A percentile compares a stretch with the other conserved stretches of the same genome.
These are phyloP conservation scores for Vitis hybrid DNA, from an alignment of 177 flowering plant genomes.

Conservation along the genomic window DNA sequence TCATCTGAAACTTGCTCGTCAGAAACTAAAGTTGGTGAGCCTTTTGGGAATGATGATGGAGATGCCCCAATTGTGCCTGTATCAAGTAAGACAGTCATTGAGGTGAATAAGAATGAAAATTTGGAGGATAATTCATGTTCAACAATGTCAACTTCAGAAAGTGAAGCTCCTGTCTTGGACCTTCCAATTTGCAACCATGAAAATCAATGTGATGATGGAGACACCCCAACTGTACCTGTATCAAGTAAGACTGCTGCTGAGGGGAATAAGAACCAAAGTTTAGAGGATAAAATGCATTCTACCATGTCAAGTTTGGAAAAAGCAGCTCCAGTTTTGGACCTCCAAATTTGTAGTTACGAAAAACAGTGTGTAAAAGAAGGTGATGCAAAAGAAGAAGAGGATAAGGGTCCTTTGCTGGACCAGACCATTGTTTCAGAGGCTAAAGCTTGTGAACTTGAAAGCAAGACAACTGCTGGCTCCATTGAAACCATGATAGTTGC, in stretches of 20 bases:
- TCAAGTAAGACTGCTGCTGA: constrained; percentile 12
- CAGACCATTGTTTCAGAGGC: constrained; percentile 4
- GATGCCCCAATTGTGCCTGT: constrained; percentile 7
- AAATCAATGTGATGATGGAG: constrained; percentile 6
- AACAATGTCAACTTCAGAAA: constrained; percentile 1
- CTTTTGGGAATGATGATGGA: constrained; percentile 19
- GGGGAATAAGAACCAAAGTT: constrained; percentile 12
- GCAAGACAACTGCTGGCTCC: background rate
- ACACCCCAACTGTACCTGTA: background rate
- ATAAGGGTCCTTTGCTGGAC: no score
- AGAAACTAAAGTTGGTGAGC: constrained; percentile 22
- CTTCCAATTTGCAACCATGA: background rate
- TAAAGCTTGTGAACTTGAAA: background rate
- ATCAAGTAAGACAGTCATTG: constrained; percentile 6
- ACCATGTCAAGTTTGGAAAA: constrained; percentile 3
- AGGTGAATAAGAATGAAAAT: constrained; percentile 6
- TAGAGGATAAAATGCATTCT: constrained; percentile 15
- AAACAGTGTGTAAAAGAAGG: background rate
- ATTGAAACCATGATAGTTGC: background rate
- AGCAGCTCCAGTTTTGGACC: constrained; percentile 22
- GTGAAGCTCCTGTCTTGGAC: constrained; percentile 8
- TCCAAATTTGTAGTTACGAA: constrained; percentile 2
- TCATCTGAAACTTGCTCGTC: constrained; percentile 27
- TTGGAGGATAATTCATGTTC: constrained; percentile 7
- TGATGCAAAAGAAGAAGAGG: constrained; percentile 6